Conservation (phyloP, 2,329 filamentous ascomycete species). For the Didymella segeticola region DNA sequence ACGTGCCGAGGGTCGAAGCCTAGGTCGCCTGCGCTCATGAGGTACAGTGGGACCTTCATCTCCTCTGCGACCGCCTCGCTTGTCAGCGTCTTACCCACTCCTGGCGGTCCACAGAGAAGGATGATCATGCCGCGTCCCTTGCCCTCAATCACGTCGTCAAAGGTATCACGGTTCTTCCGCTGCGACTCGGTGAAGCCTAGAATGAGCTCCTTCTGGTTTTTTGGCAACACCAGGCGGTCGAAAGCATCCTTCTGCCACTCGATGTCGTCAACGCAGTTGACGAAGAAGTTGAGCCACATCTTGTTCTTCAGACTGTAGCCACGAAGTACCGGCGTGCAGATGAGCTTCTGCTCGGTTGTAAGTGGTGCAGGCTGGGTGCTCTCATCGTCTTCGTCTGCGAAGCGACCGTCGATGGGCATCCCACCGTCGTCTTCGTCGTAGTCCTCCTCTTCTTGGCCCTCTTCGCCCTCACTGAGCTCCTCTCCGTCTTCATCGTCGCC, state of each 20-base stretch:
- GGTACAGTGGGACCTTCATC: constrained; percentile 81
- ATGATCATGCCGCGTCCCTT: constrained; percentile 85
- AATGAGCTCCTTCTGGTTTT: constrained; percentile 69
- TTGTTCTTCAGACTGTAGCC: constrained; percentile 89
- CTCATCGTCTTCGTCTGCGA: constrained; percentile 20
- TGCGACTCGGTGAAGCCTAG: constrained; percentile 82
- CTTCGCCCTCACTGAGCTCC: constrained; percentile 38
- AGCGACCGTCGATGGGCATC: constrained; percentile 18
- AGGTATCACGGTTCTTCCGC: constrained; percentile 75
- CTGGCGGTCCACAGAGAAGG: constrained; percentile 82
- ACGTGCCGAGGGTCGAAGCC: constrained; percentile 54
- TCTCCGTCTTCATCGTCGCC: constrained; percentile 26
- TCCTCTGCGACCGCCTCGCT: constrained; percentile 85
- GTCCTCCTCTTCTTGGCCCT: constrained; percentile 5
- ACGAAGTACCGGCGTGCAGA: constrained; percentile 80
- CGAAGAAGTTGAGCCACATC: constrained; percentile 84
- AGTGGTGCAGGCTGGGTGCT: constrained; percentile 59
- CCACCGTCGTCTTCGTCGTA: constrained; percentile 17
- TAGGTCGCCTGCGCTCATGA: constrained; percentile 74
- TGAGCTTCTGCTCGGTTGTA: constrained; percentile 79
- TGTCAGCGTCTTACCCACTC: constrained; percentile 86
- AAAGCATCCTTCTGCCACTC: constrained; percentile 84
- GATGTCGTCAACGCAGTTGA: constrained; percentile 79
- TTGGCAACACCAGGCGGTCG: constrained; percentile 75
- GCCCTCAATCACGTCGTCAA: constrained; percentile 72